Percentiles rank a stretch among this genome's conserved stretches.
Conservation (phyloP, 495 filamentous ascomycete genomes). For the Hyaloscypha bicolor region DNA sequence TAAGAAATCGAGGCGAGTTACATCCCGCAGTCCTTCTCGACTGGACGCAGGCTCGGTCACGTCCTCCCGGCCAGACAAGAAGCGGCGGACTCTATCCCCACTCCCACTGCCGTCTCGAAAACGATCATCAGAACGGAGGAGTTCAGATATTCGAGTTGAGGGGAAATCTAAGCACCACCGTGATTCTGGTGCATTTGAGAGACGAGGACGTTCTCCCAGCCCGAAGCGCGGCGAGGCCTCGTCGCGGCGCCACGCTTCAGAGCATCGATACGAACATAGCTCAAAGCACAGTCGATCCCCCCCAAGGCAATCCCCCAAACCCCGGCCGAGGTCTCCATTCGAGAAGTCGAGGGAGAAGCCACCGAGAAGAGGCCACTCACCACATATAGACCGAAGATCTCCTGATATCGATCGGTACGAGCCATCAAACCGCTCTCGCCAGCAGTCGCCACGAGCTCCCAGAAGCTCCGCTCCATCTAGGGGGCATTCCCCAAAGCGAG, state of each 20-base stretch:
- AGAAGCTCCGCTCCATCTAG: conserved; percentile 12
- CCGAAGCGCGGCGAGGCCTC: conserved; percentile 22
- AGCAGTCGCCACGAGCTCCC: conserved; percentile 28
- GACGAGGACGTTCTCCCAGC: conserved; percentile 30
- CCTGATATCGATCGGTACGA: conserved; percentile 34
- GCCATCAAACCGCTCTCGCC: conserved; percentile 27
- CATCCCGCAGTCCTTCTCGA: conserved; percentile 36
- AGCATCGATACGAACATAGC: conserved; percentile 14
- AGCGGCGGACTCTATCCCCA: conserved; percentile 31
- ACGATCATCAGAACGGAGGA: conserved; percentile 37
- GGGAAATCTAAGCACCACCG: conserved; percentile 37
- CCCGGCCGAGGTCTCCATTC: conserved; percentile 24
- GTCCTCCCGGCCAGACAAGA: conserved; percentile 29
- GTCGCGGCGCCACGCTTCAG: conserved; percentile 12
- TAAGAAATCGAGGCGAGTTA: conserved; percentile 41
- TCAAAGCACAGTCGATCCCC: conserved; percentile 23
- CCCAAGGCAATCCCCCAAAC: conserved; percentile 15
- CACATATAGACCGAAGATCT: conserved; percentile 16
- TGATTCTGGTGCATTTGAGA: conserved; percentile 30
- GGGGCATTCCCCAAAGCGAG: conserved; percentile 25
- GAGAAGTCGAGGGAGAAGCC: conserved; percentile 21
- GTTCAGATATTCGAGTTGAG: conserved; percentile 32
- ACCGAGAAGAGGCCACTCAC: conserved; percentile 18
- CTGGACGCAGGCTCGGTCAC: conserved; percentile 33
- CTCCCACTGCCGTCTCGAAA: conserved; percentile 34